Base-by-base conservation (phyloP, 2,329 filamentous ascomycete genomes). In the Thermothelomyces thermophilus region DNA sequence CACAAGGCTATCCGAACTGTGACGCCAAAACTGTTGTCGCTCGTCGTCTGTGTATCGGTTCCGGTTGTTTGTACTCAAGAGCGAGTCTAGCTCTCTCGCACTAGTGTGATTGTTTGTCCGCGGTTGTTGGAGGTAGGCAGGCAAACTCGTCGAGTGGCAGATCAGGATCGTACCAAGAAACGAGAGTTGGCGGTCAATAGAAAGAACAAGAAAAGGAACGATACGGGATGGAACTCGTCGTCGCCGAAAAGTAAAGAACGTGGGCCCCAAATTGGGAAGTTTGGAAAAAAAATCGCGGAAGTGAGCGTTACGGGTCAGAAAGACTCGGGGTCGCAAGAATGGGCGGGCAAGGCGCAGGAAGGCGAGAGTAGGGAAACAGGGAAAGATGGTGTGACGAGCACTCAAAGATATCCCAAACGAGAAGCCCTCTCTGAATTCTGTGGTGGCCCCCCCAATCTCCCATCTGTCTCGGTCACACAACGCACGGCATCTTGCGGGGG, bases 371-470 rank as follows among this genome's bases (percentile, higher is more conserved):
- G 49, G 39, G 52, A 50, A 49, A 36, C 37, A 41, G 42, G 36
- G 30, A 37, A 33, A 51, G 51, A 40, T 55, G 36, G 53, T 46
- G 46, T 42, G 49, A 55, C 49, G 49, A 51, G 52, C 26, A 50
- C 50, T 48, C 46, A 49, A 50, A 60, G 53, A 58, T 60, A 60
- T 54, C 52, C 48, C 46, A 53, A 55, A 50, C 48, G 39, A 17
- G 41, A n/a, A 31, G 13, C 13, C 28, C 37, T 34, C 33, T 26
- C 39, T 40, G 47, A 43, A 39, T 39, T 31, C n/a, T 28, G 24
- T 41, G 33, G 17, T n/a, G n/a, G n/a, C n/a, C n/a, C n/a, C n/a
- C n/a, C n/a, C n/a, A n/a, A n/a, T n/a, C 30, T 9, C 39, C 39
- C 24, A 22, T 41, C 39, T 41, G 10, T 41, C 24, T 41, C 22